These are phyloP conservation scores for Coniella vitis DNA, from an alignment of 2,329 filamentous ascomycete species.

Conservation along the genomic window DNA sequence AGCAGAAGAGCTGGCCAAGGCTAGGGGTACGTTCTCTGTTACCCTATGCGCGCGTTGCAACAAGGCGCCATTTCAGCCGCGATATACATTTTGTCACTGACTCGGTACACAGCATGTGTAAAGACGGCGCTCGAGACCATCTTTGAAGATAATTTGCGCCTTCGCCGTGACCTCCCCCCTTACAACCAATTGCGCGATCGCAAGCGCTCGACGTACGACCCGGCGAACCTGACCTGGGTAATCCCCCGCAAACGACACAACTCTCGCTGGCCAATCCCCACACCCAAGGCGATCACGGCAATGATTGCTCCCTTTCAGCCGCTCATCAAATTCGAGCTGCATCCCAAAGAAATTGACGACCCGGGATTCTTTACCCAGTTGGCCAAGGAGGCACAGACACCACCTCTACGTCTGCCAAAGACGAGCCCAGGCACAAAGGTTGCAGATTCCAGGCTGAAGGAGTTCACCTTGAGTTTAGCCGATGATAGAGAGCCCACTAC, in stretches of 20 bases:
- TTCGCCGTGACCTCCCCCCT: background rate
- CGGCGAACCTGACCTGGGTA: constrained; percentile 17
- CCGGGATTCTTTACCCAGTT: background rate
- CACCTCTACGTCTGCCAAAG: background rate
- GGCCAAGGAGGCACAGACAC: constrained; percentile 7
- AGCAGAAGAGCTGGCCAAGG: constrained; percentile 18
- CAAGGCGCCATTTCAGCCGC: background rate
- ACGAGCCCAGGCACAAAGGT: constrained; percentile 19
- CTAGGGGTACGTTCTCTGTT: constrained; percentile 20
- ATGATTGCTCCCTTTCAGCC: constrained; percentile 21
- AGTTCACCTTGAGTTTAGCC: constrained; percentile 22
- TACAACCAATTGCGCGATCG: too few relatives aligned
- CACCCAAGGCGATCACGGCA: constrained; percentile 9
- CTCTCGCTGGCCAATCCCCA: constrained; percentile 25
- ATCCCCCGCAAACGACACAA: constrained; percentile 28
- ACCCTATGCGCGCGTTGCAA: background rate
- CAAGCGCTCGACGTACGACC: constrained; percentile 1
- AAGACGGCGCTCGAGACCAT: constrained; percentile 7
- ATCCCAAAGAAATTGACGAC: constrained; percentile 1
- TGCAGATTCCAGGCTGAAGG: constrained; percentile 19
- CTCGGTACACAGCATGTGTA: constrained; percentile 3
- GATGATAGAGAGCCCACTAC: background rate
- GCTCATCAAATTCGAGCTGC: constrained; percentile 18
- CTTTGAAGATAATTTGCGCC: constrained; percentile 5
- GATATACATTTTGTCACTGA: background rate